These are phyloP conservation scores for Populus deltoides DNA, from an alignment of 345 rosid species.

Conservation along the genomic window DNA sequence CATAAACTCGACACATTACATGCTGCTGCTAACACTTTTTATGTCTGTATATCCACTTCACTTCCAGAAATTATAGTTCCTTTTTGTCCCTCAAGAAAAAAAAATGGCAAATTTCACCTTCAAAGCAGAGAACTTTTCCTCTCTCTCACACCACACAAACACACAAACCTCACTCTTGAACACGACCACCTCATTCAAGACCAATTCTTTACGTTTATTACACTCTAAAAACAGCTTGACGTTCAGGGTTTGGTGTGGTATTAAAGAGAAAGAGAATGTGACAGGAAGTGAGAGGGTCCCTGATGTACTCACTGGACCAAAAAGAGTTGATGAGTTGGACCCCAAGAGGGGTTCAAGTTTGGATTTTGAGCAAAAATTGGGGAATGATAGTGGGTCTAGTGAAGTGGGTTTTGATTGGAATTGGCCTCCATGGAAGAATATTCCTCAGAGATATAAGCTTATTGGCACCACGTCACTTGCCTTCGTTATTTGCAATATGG, in stretches of 20 bases:
- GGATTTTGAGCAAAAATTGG: constrained; percentile 20
- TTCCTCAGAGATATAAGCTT: constrained; percentile 76
- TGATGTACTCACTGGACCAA: constrained; percentile 30
- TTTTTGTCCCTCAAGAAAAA: neutral
- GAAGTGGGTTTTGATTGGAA: constrained; percentile 52
- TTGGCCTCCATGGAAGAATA: constrained; percentile 80
- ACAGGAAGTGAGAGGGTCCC: constrained; percentile 31
- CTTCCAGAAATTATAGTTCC: neutral
- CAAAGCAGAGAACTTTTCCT: constrained; percentile 37
- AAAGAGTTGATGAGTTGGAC: constrained; percentile 34
- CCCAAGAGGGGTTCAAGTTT: constrained; percentile 9
- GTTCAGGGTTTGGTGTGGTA: constrained; percentile 48
- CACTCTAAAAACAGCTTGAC: constrained; percentile 23
- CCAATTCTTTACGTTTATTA: constrained; percentile 10
- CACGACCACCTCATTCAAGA: constrained; percentile 15
- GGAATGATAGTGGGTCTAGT: constrained; percentile 3
- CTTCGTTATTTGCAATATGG: constrained; percentile 93
- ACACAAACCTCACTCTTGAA: constrained; percentile 35
- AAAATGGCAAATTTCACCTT: constrained; percentile 56
- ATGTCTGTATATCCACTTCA: neutral
- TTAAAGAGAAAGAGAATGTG: constrained; percentile 56
- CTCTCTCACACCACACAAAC: constrained; percentile 32
- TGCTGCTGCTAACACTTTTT: neutral
- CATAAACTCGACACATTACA: neutral
- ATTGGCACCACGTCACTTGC: constrained; percentile 87